Evolutionary conservation across 306 rosid species (phyloP), one percentile per base, ranked within the genome.

Genomic region (Cicer pinnatifidum): DNA sequence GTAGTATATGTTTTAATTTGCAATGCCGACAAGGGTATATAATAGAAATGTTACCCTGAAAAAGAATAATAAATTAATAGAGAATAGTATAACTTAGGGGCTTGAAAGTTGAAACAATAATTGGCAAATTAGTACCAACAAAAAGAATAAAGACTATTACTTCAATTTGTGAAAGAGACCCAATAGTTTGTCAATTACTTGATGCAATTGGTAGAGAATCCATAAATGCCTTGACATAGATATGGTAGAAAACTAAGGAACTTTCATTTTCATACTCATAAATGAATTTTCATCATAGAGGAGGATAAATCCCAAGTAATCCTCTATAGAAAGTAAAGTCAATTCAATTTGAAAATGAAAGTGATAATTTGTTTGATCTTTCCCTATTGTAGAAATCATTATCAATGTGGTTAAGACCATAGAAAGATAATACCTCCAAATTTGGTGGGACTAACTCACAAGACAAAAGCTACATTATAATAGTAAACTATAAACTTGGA

Each of bases 221-320:
- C 40, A 64, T 76, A 81, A 81, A 81, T 76, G 71, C 52, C 52
- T 46, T 81, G 35, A 47, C 73, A 56, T 10, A 46, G 65, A 52
- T 11, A 71, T 73, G 71, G 76, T 41, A 82, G 45, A 71, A 69
- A 86, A 56, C 71, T 15, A n/a, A 2, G 48, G 66, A 53, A 78
- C 62, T 76, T 78, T 82, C 86, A 47, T 37, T 88, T 77, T 84
- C 88, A 72, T 20, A 40, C 56, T 5, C 51, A 64, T 59, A 68
- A 41, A 44, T 64, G 76, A 57, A 64, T 61, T 66, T 64, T 3
- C 69, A 79, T 56, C 63, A 76, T 48, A 38, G 39, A 12, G 19
- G 19, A 53, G 60, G 78, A 35, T 52, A 73, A 73, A 57, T 59
- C 61, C 33, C 41, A 77, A 23, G 73, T 74, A 81, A 69, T 67